These are phyloP conservation scores for Ogataea hybrid DNA, from an alignment of 1,139 yeast species.

Conservation along the genomic window DNA sequence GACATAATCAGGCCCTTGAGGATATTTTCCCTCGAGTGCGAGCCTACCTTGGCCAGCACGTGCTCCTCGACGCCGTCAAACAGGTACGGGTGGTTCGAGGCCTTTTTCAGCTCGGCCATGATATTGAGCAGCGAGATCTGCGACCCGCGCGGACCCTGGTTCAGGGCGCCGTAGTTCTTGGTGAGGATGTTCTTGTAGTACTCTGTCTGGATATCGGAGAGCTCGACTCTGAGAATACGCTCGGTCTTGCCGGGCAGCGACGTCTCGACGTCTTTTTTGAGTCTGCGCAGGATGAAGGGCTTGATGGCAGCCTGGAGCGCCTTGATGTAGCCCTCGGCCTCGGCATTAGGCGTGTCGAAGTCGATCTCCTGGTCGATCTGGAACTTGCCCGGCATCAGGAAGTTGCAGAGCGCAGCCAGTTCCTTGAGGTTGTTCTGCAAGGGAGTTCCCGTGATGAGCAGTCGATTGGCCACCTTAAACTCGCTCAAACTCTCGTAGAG, in stretches of 20 bases:
- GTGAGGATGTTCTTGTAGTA: slow-evolving; percentile 93
- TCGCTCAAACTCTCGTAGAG: slow-evolving; percentile 82
- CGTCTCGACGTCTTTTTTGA: slow-evolving; percentile 96
- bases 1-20: slow-evolving; percentile 94
- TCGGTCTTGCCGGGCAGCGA: slow-evolving; percentile 94
- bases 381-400: slow-evolving; percentile 93
- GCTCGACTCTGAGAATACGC: slow-evolving; percentile 89
- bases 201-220: slow-evolving; percentile 92
- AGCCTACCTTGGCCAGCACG: slow-evolving; percentile 65
- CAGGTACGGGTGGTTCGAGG: slow-evolving; percentile 93
- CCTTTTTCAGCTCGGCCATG: slow-evolving; percentile 95
- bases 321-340: slow-evolving; percentile 86
- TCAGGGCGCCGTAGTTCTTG: slow-evolving; percentile 85
- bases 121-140: slow-evolving; percentile 85
- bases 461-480: slow-evolving; percentile 79
- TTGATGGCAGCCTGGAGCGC: slow-evolving; percentile 80
- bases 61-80: slow-evolving; percentile 92
- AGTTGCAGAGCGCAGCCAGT: slow-evolving; percentile 90
- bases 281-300: slow-evolving; percentile 87
- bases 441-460: slow-evolving; percentile 97
- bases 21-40: slow-evolving; percentile 70
- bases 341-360: slow-evolving; percentile 81
- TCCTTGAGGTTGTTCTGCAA: slow-evolving; percentile 94
- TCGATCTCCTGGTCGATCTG: slow-evolving; percentile 92
- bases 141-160: slow-evolving; percentile 73